These are phyloP conservation scores for Lactifluus piperatus DNA, from an alignment of 768 basidiomycete species.

Conservation along the genomic window DNA sequence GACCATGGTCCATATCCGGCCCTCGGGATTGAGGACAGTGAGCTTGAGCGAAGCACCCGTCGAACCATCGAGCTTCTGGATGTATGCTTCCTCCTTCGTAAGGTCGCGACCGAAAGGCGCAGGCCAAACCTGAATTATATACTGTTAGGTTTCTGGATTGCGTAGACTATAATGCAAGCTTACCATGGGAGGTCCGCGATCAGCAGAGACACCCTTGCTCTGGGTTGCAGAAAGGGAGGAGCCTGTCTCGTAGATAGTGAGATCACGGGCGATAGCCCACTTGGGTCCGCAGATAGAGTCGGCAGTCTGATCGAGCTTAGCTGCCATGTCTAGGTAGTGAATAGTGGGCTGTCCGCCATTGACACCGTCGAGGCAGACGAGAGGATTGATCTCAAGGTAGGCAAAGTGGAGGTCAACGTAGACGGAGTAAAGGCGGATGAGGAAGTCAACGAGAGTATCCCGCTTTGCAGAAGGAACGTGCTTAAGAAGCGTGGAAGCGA, in stretches of 20 bases:
- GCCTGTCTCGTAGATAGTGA: slow-evolving; percentile 58
- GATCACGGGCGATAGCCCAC: slow-evolving; percentile 95
- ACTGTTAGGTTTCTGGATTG: neutral
- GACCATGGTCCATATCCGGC: slow-evolving; percentile 99
- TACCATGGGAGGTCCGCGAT: slow-evolving; percentile 96
- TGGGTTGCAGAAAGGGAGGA: slow-evolving; percentile 36
- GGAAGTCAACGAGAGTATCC: slow-evolving; percentile 90
- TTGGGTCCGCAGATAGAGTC: slow-evolving; percentile 97
- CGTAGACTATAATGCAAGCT: slow-evolving; percentile 13
- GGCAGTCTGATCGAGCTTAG: slow-evolving; percentile 98
- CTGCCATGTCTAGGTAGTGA: slow-evolving; percentile 98
- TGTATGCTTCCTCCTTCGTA: slow-evolving; percentile 98
- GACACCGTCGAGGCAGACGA: slow-evolving; percentile 84
- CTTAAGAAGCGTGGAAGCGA: slow-evolving; percentile 68
- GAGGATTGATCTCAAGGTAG: slow-evolving; percentile 99
- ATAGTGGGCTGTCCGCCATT: slow-evolving; percentile 65
- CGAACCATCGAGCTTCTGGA: slow-evolving; percentile 93
- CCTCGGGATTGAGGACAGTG: slow-evolving; percentile 90
- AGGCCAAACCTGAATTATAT: slow-evolving; percentile 52
- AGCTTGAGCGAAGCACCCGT: slow-evolving; percentile 98
- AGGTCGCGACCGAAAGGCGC: slow-evolving; percentile 95
- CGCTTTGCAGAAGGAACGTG: slow-evolving; percentile 81
- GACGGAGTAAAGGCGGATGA: slow-evolving; percentile 90
- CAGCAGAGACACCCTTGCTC: slow-evolving; percentile 55
- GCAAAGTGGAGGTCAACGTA: slow-evolving; percentile 99